Base-by-base conservation (phyloP, 1,139 yeast species). In the Hyphopichia buzzinii region DNA sequence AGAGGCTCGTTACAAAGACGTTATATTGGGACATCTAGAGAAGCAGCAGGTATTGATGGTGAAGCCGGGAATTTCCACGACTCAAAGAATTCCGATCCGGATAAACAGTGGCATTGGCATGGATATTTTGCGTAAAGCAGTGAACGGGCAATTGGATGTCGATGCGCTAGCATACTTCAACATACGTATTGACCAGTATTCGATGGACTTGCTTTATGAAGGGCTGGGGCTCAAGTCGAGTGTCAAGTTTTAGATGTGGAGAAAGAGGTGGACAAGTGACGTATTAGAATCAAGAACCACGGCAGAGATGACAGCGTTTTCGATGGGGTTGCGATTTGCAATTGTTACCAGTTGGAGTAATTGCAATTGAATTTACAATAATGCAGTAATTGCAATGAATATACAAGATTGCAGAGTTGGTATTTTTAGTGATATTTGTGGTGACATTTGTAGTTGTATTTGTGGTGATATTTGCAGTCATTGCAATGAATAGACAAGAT, bases 101-200 rank as follows among this genome's bases (percentile, higher is more conserved):
- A 62, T 72, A 35, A 62, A 68, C 7, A 59, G 57, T 13, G 74
- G 77, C 0, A 50, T 74, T 3, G 82, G 81, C 0, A 64, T 68
- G 44, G 78, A 73, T 31, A 57, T 77, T 4, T 50, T 79, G 22
- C 60, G 68, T 33, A 63, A 62, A 37, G 79, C 80, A 0, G 39
- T 78, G 24, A 71, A 76, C 45, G 79, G 81, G 3, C 64, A 72
- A 17, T 56, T 79, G 22, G 54, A 57, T 6, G 68, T 78, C n/a
- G 68, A 72, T 28, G 70, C 74, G 1, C 46, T 52, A 21, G 79
- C 81, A 1, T 56, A 62, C 23, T 55, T 78, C 39, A 56, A 52
- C 11, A 55, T 74, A 2, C 41, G 39, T 4, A 34, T 77, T 7
- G 77, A 61, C 15, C 45, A 59, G 26, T 75, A 69, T 44, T 49